Base-by-base conservation (phyloP, 805 yeast genomes). In the Yarrowia sp. region DNA sequence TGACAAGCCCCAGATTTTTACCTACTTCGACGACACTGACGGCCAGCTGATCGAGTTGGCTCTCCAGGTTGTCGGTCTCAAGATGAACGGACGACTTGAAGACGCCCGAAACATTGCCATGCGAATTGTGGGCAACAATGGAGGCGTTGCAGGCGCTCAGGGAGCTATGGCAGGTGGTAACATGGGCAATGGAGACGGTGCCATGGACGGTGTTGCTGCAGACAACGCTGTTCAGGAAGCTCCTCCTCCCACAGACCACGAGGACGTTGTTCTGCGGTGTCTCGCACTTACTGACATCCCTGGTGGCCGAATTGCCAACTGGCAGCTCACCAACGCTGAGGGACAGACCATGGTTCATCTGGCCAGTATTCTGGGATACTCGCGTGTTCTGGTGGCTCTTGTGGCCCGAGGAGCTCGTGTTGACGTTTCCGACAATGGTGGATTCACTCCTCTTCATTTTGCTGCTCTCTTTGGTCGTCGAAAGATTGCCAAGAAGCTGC, bases 1-100 rank as follows among this genome's bases (percentile, higher is more conserved):
- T 67, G 75, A 69, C 21, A 74, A 72, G 64, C 72, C 73, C 21
- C 89, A 85, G 71, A 81, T 90, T 0, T 95, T 95, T 75, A 92
- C 98, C 0, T 95, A 95, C 72, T 82, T 91, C 49, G 98, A 95
- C 77, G 99, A 95, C 73, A 90, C 97, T 9, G 99, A 95, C 76
- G 83, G 95, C 68, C 97, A 93, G 76, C 82, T 95, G 73, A 90
- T 93, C 73, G 99, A 95, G 77, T 80, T 95, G 67, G 99, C 99
- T 1, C 80, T 95, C 70, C 98, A 95, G 73, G 95, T 95, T 70
- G 97, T 95, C 35, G 99, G 99, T 2, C 80, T 92, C 76, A 93
- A 93, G 77, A 92, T 93, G 97, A 92, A 91, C 72, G 99, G 98
- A 65, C 88, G 88, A 70, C 79, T 95, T 66, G 98, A 95, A 72